A percentile compares a stretch with the other conserved stretches of the same genome.
These are phyloP conservation scores for Akanthomyces uredinophilus DNA, from an alignment of 2,329 filamentous ascomycete species.

Conservation along the genomic window DNA sequence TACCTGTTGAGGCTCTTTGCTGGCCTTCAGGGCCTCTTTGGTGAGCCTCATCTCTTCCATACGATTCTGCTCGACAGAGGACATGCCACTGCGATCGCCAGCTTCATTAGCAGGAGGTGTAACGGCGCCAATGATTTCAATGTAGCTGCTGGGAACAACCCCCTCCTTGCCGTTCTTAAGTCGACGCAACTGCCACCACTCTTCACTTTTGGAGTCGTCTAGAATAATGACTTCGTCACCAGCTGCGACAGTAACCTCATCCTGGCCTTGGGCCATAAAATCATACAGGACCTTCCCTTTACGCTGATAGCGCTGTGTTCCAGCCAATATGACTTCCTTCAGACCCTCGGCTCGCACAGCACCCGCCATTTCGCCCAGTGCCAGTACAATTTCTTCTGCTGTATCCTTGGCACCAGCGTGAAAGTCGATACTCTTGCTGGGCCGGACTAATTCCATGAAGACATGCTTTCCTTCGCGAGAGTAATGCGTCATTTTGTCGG, in stretches of 20 bases:
- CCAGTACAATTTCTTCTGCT: constrained; percentile 84
- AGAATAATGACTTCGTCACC: constrained; percentile 89
- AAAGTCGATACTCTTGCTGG: constrained; percentile 93
- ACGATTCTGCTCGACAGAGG: constrained; percentile 70
- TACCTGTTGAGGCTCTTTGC: constrained; percentile 59
- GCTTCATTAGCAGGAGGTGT: constrained; percentile 43
- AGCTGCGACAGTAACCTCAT: constrained; percentile 86
- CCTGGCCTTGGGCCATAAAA: constrained; percentile 92
- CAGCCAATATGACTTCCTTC: constrained; percentile 79
- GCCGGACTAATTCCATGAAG: constrained; percentile 85
- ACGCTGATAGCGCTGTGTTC: constrained; percentile 64
- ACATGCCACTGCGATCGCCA: constrained; percentile 50
- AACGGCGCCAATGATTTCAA: constrained; percentile 74
- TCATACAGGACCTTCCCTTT: constrained; percentile 88
- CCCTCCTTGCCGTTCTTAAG: constrained; percentile 91
- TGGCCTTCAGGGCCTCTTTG: constrained; percentile 68
- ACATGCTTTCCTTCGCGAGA: constrained; percentile 97
- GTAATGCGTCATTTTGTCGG: constrained; percentile 94
- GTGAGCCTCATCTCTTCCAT: constrained; percentile 79
- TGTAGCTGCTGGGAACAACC: constrained; percentile 93
- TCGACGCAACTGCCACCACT: constrained; percentile 96
- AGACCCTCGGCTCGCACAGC: constrained; percentile 78
- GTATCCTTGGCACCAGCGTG: constrained; percentile 97
- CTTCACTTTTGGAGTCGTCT: constrained; percentile 87
- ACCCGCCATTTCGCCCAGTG: constrained; percentile 83